phyloP scores from a whole-genome alignment of 2,329 filamentous ascomycete species.

The Pseudogymnoascus sp. region DNA sequence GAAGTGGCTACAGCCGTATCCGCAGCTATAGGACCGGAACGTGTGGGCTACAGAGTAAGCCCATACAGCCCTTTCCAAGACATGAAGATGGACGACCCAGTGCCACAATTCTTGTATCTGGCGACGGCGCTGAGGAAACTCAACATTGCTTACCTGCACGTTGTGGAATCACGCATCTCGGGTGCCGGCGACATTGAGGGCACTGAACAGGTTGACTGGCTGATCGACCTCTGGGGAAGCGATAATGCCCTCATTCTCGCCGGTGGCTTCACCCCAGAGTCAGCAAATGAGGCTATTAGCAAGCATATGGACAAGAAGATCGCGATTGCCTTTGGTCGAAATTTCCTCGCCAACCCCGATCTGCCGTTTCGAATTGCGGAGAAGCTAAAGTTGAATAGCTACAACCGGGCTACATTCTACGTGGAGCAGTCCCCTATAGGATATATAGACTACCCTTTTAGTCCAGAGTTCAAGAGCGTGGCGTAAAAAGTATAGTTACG shows the following conservation, averaged over 20 bases:
- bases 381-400: slow-evolving; percentile 35
- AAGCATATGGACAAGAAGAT: slow-evolving; percentile 36
- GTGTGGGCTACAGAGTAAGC: slow-evolving; percentile 47
- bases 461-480: not conserved
- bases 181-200: slow-evolving; percentile 32
- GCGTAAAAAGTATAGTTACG: not conserved
- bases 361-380: slow-evolving; percentile 37
- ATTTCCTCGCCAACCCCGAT: slow-evolving; percentile 42
- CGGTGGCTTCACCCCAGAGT: slow-evolving; percentile 35
- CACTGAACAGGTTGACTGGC: slow-evolving; percentile 33
- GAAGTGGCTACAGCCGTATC: slow-evolving; percentile 45
- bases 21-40: slow-evolving; percentile 42
- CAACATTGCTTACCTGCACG: slow-evolving; percentile 51
- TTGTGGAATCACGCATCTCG: slow-evolving; percentile 42
- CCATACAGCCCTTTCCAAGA: slow-evolving; percentile 54
- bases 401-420: slow-evolving; percentile 40
- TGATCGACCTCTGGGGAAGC: slow-evolving; percentile 37
- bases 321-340: slow-evolving; percentile 39
- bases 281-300: not conserved
- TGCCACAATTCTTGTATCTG: slow-evolving; percentile 55
- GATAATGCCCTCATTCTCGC: slow-evolving; percentile 40
- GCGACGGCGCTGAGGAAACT: slow-evolving; percentile 41
- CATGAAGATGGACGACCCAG: slow-evolving; percentile 54
- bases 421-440: slow-evolving; percentile 6
- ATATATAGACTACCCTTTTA: slow-evolving; percentile 9